Evolutionary conservation across 768 basidiomycete species (phyloP).

Genomic region (Rhizopogon sp.): DNA sequence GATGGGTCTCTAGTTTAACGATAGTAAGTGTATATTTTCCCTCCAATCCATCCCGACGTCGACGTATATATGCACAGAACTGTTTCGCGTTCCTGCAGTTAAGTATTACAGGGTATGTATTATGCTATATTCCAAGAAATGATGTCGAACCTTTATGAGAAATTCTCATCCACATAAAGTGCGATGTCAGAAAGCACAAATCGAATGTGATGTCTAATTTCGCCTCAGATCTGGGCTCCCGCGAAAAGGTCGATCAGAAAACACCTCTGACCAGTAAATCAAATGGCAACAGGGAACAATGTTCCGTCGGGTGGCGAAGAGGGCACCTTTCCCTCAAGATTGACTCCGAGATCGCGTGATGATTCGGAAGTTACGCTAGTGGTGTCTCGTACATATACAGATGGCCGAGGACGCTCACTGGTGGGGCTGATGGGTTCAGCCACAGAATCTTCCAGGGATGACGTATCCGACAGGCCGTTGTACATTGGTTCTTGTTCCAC

Average conservation of each 20-base stretch:
- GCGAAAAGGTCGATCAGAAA: background rate
- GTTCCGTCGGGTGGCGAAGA: conserved; percentile 10
- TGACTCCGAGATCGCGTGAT: conserved; percentile 22
- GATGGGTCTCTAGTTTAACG: too few species aligned
- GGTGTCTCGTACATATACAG: conserved; percentile 26
- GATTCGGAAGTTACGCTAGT: conserved; percentile 22
- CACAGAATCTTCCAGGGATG: conserved; percentile 32
- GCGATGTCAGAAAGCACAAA: background rate
- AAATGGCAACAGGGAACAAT: conserved; percentile 25
- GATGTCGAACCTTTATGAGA: background rate
- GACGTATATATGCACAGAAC: background rate
- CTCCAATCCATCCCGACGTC: background rate
- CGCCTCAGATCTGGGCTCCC: background rate
- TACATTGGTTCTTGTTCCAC: conserved; percentile 20
- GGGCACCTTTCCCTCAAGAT: conserved; percentile 25
- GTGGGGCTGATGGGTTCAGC: conserved; percentile 29
- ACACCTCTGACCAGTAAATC: conserved; percentile 5
- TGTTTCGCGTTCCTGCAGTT: too few species aligned
- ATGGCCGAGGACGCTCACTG: conserved; percentile 20
- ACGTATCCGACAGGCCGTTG: conserved; percentile 28
- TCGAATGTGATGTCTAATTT: background rate
- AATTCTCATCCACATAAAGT: background rate
- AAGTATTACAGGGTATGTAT: background rate
- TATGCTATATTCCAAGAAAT: background rate
- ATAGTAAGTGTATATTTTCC: background rate